Evolutionary conservation across 2,329 filamentous ascomycete species (phyloP).

Genomic region (Gaeumannomyces tritici): DNA sequence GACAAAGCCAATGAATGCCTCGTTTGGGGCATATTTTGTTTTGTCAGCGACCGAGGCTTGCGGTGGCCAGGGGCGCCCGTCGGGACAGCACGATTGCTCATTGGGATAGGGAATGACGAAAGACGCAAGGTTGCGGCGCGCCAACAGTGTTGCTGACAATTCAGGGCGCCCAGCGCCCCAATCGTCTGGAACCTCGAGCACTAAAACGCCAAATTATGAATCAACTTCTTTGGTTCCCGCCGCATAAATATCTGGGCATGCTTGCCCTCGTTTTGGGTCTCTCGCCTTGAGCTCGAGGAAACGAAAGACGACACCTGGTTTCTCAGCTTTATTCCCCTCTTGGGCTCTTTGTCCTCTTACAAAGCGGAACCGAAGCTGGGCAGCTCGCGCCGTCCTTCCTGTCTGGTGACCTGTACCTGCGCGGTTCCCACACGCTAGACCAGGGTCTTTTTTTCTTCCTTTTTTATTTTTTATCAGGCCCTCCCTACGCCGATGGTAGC

Average conservation of each 20-base stretch:
- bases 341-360: too few species aligned
- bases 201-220: background rate
- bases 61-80: too few species aligned
- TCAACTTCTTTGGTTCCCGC: background rate
- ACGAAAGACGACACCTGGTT: background rate
- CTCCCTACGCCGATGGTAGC: background rate
- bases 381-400: too few species aligned
- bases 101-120: constrained; percentile 2
- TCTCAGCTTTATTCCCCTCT: background rate
- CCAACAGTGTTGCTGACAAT: background rate
- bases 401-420: too few species aligned
- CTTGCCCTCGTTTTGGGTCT: background rate
- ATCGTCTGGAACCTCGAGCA: background rate
- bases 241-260: background rate
- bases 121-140: background rate
- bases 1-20: background rate
- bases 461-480: too few species aligned
- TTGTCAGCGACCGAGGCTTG: background rate
- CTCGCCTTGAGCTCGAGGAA: background rate
- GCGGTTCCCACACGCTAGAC: too few species aligned
- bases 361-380: too few species aligned
- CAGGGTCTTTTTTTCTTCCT: too few species aligned
- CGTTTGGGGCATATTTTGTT: background rate
- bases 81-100: background rate
- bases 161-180: background rate